Percentiles rank a stretch among this genome's conserved stretches.
These are phyloP conservation scores for Ulota crispa DNA, from an alignment of 225 moss, liverwort and hornwort genomes.

Conservation along the genomic window DNA sequence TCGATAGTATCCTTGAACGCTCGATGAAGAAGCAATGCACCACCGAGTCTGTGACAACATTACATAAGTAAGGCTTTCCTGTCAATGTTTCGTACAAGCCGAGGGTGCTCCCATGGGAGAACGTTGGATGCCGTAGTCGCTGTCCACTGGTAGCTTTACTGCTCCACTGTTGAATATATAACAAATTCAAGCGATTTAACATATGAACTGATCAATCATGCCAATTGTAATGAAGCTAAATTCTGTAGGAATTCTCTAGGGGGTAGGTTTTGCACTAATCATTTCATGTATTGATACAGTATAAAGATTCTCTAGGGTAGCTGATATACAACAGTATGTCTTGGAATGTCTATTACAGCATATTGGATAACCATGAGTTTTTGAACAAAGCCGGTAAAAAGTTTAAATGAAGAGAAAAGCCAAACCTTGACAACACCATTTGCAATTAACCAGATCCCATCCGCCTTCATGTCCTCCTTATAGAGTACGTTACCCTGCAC, in stretches of 20 bases:
- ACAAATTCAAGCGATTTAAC: neutral
- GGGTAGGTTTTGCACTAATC: too few relatives aligned
- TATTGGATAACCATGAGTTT: neutral
- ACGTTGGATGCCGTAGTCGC: slow-evolving; percentile 65
- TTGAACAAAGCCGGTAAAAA: neutral
- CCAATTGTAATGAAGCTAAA: too few relatives aligned
- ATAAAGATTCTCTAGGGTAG: neutral
- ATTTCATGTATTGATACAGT: neutral
- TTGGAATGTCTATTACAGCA: neutral
- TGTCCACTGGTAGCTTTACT: slow-evolving; percentile 36
- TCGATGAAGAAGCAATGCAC: slow-evolving; percentile 87
- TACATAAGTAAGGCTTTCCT: slow-evolving; percentile 75
- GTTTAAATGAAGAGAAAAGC: neutral
- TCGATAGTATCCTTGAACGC: slow-evolving; percentile 47
- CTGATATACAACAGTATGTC: neutral
- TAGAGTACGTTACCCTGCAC: slow-evolving; percentile 54
- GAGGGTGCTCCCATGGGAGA: slow-evolving; percentile 81
- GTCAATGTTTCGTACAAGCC: slow-evolving; percentile 92
- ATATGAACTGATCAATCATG: neutral
- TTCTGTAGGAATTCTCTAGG: too few relatives aligned
- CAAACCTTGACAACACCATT: slow-evolving; percentile 90
- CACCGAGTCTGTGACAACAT: slow-evolving; percentile 69
- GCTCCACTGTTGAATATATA: neutral
- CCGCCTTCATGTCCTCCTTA: slow-evolving; percentile 53
- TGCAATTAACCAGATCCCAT: slow-evolving; percentile 82